phyloP scores from a whole-genome alignment of 1,284 basidiomycete species.

The Golubevia pallescens region DNA sequence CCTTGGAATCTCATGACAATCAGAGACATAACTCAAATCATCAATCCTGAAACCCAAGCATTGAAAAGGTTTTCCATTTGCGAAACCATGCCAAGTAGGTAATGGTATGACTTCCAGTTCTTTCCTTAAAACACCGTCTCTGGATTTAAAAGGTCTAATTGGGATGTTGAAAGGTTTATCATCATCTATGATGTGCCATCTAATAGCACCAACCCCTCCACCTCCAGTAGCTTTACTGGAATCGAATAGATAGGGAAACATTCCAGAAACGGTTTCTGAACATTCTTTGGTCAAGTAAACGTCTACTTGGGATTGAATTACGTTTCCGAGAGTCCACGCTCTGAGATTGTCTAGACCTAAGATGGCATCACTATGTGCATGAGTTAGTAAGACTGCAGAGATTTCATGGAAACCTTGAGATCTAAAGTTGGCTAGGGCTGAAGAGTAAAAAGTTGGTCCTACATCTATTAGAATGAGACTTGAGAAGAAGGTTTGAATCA shows the following conservation, averaged over 20 bases:
- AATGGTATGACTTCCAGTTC: constrained; percentile 29
- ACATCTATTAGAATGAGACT: constrained; percentile 56
- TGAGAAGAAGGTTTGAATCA: not conserved
- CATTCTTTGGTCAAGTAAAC: constrained; percentile 49
- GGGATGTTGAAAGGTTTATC: constrained; percentile 17
- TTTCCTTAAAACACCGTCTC: constrained; percentile 9
- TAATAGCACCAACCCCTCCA: constrained; percentile 47
- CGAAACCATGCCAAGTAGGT: constrained; percentile 46
- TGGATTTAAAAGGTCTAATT: not conserved
- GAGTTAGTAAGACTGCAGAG: constrained; percentile 51
- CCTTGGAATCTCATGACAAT: constrained; percentile 42
- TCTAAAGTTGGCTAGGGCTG: constrained; percentile 32
- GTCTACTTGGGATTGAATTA: constrained; percentile 42
- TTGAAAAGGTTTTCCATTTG: constrained; percentile 32
- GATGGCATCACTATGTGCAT: constrained; percentile 57
- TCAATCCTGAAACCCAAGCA: constrained; percentile 53
- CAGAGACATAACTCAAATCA: constrained; percentile 53
- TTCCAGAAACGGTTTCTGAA: constrained; percentile 33
- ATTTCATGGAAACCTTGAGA: constrained; percentile 33
- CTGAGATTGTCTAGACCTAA: constrained; percentile 52
- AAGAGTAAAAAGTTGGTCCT: constrained; percentile 55
- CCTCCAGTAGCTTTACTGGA: constrained; percentile 44
- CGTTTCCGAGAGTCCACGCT: constrained; percentile 53
- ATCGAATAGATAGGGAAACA: constrained; percentile 56
- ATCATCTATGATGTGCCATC: constrained; percentile 52